Percentiles rank a stretch among this genome's conserved stretches.
phyloP scores from a whole-genome alignment of 192 early-diverging fungal genomes.

The Entomortierella beljakovae region DNA sequence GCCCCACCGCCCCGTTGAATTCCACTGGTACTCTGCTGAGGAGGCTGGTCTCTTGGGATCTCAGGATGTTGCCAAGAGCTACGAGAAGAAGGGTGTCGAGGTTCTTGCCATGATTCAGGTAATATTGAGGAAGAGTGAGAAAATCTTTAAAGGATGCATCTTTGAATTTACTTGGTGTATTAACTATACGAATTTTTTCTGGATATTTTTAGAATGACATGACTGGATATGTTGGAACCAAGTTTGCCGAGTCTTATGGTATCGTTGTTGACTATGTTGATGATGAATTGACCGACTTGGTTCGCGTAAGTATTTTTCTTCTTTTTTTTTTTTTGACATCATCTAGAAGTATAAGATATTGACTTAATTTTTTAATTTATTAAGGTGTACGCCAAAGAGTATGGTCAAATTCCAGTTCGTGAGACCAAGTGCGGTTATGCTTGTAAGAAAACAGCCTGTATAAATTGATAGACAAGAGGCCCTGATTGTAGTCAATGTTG shows the following conservation, averaged over 20 bases:
- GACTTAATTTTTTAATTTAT: conserved; percentile 41
- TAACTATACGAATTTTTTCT: not conserved
- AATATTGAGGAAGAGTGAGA: no score
- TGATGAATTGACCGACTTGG: conserved; percentile 59
- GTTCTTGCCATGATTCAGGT: conserved; percentile 87
- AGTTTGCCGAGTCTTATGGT: conserved; percentile 74
- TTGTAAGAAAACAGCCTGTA: conserved; percentile 32
- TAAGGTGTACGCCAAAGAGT: conserved; percentile 70
- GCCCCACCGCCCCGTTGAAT: conserved; percentile 87
- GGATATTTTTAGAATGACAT: conserved; percentile 77
- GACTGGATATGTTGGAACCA: conserved; percentile 84
- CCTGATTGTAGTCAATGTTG: not conserved
- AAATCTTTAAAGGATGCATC: no score
- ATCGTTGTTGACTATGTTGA: conserved; percentile 89
- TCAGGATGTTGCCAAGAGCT: conserved; percentile 82
- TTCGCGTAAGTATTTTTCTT: conserved; percentile 57
- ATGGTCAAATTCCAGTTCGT: conserved; percentile 73
- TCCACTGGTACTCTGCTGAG: conserved; percentile 96
- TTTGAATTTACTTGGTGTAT: no score
- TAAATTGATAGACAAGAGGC: not conserved
- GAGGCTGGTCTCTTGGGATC: conserved; percentile 92
- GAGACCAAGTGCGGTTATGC: conserved; percentile 93
- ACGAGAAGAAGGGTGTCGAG: conserved; percentile 64
- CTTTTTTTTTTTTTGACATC: no score
- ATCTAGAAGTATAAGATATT: no score